These are phyloP conservation scores for Spiromastix sp. DNA, from an alignment of 2,329 filamentous ascomycete genomes.

Conservation along the genomic window DNA sequence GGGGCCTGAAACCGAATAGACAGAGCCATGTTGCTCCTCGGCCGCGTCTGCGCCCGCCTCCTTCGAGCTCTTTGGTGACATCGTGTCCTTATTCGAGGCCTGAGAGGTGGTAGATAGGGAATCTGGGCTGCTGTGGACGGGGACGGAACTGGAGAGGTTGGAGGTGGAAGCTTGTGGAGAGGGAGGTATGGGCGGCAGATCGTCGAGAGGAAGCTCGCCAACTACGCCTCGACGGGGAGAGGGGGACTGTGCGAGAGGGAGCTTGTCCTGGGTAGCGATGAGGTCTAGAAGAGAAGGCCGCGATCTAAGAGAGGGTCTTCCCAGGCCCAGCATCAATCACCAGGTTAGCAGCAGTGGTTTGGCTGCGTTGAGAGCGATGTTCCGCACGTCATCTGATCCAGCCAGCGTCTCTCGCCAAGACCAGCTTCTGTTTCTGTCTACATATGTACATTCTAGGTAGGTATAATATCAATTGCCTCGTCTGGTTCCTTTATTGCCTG, in stretches of 20 bases:
- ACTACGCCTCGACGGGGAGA: neutral
- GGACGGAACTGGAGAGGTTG: constrained; percentile 11
- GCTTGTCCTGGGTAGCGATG: constrained; percentile 23
- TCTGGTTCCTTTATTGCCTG: too few relatives aligned
- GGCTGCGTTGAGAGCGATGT: neutral
- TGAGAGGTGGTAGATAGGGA: constrained; percentile 10
- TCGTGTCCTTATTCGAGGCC: constrained; percentile 21
- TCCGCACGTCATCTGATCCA: neutral
- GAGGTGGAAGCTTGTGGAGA: constrained; percentile 28
- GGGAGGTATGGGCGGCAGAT: constrained; percentile 25
- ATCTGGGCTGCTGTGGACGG: constrained; percentile 2
- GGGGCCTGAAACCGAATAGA: constrained; percentile 69
- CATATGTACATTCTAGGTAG: too few relatives aligned
- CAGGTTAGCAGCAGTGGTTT: constrained; percentile 1
- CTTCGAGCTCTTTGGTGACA: constrained; percentile 35
- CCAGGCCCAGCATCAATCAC: constrained; percentile 45
- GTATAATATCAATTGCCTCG: too few relatives aligned
- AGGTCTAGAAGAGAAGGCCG: constrained; percentile 55
- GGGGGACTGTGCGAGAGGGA: neutral
- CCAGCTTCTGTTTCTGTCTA: neutral
- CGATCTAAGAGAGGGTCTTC: constrained; percentile 45
- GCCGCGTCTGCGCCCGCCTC: constrained; percentile 35
- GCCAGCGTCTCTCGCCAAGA: neutral
- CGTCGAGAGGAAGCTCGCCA: constrained; percentile 22
- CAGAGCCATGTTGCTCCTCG: constrained; percentile 50